phyloP scores from a whole-genome alignment of 192 early-diverging fungal genomes.

The Dissophora ornata region DNA sequence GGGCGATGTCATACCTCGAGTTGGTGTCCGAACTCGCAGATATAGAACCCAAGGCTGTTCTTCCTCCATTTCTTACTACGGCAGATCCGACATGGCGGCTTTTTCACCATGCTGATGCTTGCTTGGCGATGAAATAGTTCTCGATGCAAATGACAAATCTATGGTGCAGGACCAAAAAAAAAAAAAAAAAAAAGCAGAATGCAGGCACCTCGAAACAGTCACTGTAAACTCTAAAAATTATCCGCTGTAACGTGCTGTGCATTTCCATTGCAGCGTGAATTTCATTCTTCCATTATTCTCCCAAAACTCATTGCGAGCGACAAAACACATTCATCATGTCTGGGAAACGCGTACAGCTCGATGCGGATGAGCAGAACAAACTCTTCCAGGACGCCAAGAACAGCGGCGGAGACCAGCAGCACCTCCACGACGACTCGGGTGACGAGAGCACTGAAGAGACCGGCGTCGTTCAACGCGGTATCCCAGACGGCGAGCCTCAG shows the following conservation, averaged over 20 bases:
- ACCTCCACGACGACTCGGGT: slow-evolving; percentile 38
- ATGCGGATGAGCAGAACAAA: slow-evolving; percentile 44
- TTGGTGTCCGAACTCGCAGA: slow-evolving; percentile 38
- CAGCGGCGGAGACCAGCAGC: neutral
- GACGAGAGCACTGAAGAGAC: slow-evolving; percentile 43
- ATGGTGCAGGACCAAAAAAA: neutral
- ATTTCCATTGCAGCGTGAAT: neutral
- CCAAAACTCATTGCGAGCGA: neutral
- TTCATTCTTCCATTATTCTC: neutral
- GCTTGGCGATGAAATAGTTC: neutral
- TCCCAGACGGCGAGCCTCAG: slow-evolving; percentile 36
- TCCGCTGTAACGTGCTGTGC: neutral
- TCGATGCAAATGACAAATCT: neutral
- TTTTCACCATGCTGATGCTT: slow-evolving; percentile 7
- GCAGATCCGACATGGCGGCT: slow-evolving; percentile 28
- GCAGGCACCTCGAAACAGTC: slow-evolving; percentile 1
- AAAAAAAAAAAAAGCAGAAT: neutral
- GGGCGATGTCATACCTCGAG: slow-evolving; percentile 19
- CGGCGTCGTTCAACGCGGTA: slow-evolving; percentile 41
- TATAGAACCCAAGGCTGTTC: slow-evolving; percentile 26
- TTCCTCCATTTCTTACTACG: slow-evolving; percentile 26
- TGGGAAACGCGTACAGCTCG: slow-evolving; percentile 35
- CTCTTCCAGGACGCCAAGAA: slow-evolving; percentile 39
- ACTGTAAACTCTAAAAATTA: neutral
- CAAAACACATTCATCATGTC: slow-evolving; percentile 19